Base-by-base conservation (phyloP, 2,329 filamentous ascomycete species). In the Bertia moriformis region DNA sequence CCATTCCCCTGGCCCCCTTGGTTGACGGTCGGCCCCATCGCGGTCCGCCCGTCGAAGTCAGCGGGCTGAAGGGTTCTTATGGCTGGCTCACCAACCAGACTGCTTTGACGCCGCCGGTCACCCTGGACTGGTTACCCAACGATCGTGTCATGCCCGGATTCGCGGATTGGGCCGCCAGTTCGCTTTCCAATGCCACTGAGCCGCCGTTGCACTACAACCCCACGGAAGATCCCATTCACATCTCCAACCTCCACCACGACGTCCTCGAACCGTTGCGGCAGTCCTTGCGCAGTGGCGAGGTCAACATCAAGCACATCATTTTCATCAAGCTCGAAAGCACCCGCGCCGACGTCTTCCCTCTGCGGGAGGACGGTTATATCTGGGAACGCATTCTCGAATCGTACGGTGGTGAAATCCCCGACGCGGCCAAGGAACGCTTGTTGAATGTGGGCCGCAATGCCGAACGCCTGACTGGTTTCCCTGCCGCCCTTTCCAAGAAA, bases 251-350 rank as follows among this genome's bases (percentile, higher is more conserved):
- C 7, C 32, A 35, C 10, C 10, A 35, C 15, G 10, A 7, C 10
- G 32, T 35, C 12, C 15, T 35, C 12, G 32, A 35, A 7, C 10
- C 10, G 7, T 15, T 35, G 10, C 19, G 18, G 17, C 7, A 38
- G 10, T 10, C 37, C 5, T 38, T 27, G 37, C 10, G 12, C 18
- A 10, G 7, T n/a, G 20, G 20, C 10, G 18, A 38, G 17, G 40
- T 55, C 17, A 51, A 51, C 22, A 53, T 57, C 39, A 55, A 56
- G 41, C 54, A 57, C 38, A 44, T 57, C 12, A 45, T 57, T 19
- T 39, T 54, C 15, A 19, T 57, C 3, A 56, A 54, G 15, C 40
- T 57, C 5, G 54, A 57, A 40, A 56, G 54, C 33, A 53, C 53
- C 1, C 52, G 54, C 4, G 48, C 45, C 1, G 53, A 57, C 38